phyloP scores from a whole-genome alignment of 805 yeast species.

The Monosporozyma aerobia region DNA sequence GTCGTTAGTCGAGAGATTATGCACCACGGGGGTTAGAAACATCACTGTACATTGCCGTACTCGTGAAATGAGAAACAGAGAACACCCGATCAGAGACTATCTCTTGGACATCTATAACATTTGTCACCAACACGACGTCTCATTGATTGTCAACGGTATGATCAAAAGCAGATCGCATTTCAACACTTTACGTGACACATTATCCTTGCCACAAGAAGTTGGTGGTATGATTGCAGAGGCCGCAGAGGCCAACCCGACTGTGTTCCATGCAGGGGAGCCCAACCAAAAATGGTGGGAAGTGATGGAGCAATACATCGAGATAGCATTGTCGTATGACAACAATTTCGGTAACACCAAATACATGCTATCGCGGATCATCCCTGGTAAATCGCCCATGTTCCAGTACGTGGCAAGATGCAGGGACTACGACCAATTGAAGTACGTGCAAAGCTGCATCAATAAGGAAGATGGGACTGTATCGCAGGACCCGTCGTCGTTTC shows the following conservation, averaged over 20 bases:
- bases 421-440: slow-evolving; percentile 40
- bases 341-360: slow-evolving; percentile 60
- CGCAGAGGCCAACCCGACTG: slow-evolving; percentile 81
- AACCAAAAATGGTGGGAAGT: slow-evolving; percentile 46
- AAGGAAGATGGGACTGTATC: slow-evolving; percentile 11
- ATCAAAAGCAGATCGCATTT: slow-evolving; percentile 49
- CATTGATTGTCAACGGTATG: slow-evolving; percentile 78
- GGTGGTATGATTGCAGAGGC: slow-evolving; percentile 93
- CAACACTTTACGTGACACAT: slow-evolving; percentile 38
- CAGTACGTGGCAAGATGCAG: slow-evolving; percentile 48
- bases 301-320: slow-evolving; percentile 45
- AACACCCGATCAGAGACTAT: slow-evolving; percentile 66
- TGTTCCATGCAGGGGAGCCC: slow-evolving; percentile 37
- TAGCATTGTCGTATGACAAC: slow-evolving; percentile 51
- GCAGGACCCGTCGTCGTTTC: slow-evolving; percentile 17
- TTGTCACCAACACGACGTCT: slow-evolving; percentile 53
- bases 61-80: slow-evolving; percentile 78
- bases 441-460: slow-evolving; percentile 14
- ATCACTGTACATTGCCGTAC: slow-evolving; percentile 91
- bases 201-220: slow-evolving; percentile 41
- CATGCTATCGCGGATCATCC: slow-evolving; percentile 66
- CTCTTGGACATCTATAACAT: slow-evolving; percentile 51
- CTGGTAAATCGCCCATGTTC: slow-evolving; percentile 60
- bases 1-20: slow-evolving; percentile 45
- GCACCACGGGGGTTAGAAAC: slow-evolving; percentile 73